A percentile compares a stretch with the other conserved stretches of the same genome.
Evolutionary conservation across 208 protist species (phyloP).

Genomic region (Acanthamoeba castellanii): DNA sequence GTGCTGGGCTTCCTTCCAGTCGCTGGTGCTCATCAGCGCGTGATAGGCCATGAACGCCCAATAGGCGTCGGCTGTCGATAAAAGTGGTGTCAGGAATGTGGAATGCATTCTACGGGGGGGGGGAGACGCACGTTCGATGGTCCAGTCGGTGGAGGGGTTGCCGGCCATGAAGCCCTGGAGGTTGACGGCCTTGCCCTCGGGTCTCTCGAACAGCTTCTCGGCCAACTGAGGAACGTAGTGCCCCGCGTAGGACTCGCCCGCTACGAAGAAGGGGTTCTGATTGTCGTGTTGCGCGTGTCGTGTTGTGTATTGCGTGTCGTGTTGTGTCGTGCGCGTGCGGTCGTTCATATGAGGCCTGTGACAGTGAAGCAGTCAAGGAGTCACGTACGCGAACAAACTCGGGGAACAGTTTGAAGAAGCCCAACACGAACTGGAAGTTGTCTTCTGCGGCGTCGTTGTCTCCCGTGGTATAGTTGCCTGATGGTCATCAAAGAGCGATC

Average conservation of each 20-base stretch:
- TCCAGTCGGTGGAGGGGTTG: slow-evolving; percentile 41
- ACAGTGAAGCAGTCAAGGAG: background rate
- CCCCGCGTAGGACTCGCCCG: slow-evolving; percentile 48
- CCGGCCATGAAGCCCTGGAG: slow-evolving; percentile 23
- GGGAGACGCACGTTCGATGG: background rate
- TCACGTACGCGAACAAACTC: background rate
- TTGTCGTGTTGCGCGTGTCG: too few species aligned
- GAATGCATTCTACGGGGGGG: background rate
- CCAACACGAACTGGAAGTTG: slow-evolving; percentile 66
- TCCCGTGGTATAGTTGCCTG: slow-evolving; percentile 68
- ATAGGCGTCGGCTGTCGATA: background rate
- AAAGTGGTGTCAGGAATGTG: background rate
- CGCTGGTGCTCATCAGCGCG: slow-evolving; percentile 41
- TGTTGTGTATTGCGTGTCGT: background rate
- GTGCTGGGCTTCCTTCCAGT: background rate
- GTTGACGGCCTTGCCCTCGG: background rate
- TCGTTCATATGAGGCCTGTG: background rate
- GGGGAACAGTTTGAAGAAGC: slow-evolving; percentile 74
- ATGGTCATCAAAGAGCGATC: background rate
- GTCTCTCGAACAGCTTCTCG: background rate
- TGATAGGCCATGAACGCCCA: slow-evolving; percentile 53
- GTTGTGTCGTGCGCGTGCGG: slow-evolving; percentile 39
- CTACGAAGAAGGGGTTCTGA: slow-evolving; percentile 14
- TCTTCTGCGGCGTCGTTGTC: slow-evolving; percentile 59
- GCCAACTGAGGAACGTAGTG: slow-evolving; percentile 27